Base-by-base conservation (phyloP, 148 eudicot genomes). In the Camellia granthamiana region DNA sequence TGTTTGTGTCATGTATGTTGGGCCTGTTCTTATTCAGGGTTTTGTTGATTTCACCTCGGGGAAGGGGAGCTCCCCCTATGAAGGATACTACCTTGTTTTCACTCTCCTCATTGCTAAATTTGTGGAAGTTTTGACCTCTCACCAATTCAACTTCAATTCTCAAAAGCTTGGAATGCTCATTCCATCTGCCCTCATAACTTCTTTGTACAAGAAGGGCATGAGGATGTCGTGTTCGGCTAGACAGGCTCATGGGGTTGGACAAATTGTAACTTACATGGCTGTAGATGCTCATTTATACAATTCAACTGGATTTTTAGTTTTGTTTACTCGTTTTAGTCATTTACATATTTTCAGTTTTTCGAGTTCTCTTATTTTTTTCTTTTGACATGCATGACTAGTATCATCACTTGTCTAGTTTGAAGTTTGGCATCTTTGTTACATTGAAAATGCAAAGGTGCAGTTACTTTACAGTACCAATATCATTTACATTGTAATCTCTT, bases 261-360 rank as follows among this genome's bases (percentile, higher is more conserved):
- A 92, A 68, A 96, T 92, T 77, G 98, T 96, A 56, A 96, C 92
- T 84, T 96, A 93, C 71, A 96, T 96, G 99, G 97, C 90, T 59
- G 95, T 95, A 41, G 99, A 95, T 91, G 92, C 97, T 78, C 99
- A 95, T n/a, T n/a, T n/a, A n/a, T n/a, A n/a, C n/a, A n/a, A n/a
- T n/a, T n/a, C n/a, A n/a, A n/a, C n/a, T n/a, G n/a, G n/a, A n/a
- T n/a, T n/a, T n/a, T n/a, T n/a, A n/a, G n/a, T n/a, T n/a, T n/a
- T n/a, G n/a, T n/a, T n/a, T n/a, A n/a, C n/a, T n/a, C n/a, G n/a
- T n/a, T n/a, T n/a, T n/a, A n/a, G n/a, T n/a, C n/a, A n/a, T n/a
- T n/a, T n/a, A n/a, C n/a, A n/a, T n/a, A n/a, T n/a, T n/a, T n/a
- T n/a, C n/a, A n/a, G n/a, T n/a, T n/a, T n/a, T n/a, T n/a, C n/a